These are phyloP conservation scores for Pseudoperonospora humuli DNA, from an alignment of 352 stramenopile species.

Conservation along the genomic window DNA sequence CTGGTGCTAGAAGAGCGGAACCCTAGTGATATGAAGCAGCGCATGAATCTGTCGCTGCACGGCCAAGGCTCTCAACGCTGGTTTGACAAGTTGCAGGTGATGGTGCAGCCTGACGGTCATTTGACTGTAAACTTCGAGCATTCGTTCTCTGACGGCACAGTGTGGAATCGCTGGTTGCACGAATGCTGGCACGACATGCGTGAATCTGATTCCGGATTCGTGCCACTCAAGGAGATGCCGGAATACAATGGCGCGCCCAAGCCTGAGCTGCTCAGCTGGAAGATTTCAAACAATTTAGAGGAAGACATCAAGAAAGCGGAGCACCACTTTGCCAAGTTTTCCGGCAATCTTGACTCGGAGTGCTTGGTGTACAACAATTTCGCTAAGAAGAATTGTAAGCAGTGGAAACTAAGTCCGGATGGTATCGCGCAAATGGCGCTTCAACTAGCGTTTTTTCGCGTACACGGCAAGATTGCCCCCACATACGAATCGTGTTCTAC, in stretches of 20 bases:
- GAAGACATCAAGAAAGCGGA: conserved; percentile 71
- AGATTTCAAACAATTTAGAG: conserved; percentile 68
- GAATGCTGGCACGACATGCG: conserved; percentile 89
- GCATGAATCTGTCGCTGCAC: conserved; percentile 78
- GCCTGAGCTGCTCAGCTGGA: conserved; percentile 55
- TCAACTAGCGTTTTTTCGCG: conserved; percentile 82
- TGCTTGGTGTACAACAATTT: conserved; percentile 84
- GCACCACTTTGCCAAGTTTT: conserved; percentile 53
- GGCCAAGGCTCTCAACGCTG: conserved; percentile 78
- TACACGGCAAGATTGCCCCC: conserved; percentile 66
- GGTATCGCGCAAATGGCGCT: conserved; percentile 88
- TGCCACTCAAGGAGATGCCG: conserved; percentile 52
- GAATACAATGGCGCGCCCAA: conserved; percentile 39
- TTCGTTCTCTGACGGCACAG: conserved; percentile 89
- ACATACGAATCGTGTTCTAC: conserved; percentile 93
- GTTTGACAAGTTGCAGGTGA: conserved; percentile 92
- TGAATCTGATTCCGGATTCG: conserved; percentile 62
- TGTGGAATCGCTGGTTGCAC: conserved; percentile 90
- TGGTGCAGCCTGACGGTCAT: conserved; percentile 75
- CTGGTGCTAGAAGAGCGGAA: conserved; percentile 81
- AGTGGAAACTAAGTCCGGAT: conserved; percentile 87
- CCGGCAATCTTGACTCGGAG: conserved; percentile 62
- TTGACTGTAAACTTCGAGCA: conserved; percentile 93
- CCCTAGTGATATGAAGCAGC: conserved; percentile 55
- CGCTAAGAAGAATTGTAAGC: conserved; percentile 88